Evolutionary conservation across 1,139 yeast genomes (phyloP), one percentile per base, ranked within the genome.

Genomic region (Pichiaceae sp.): DNA sequence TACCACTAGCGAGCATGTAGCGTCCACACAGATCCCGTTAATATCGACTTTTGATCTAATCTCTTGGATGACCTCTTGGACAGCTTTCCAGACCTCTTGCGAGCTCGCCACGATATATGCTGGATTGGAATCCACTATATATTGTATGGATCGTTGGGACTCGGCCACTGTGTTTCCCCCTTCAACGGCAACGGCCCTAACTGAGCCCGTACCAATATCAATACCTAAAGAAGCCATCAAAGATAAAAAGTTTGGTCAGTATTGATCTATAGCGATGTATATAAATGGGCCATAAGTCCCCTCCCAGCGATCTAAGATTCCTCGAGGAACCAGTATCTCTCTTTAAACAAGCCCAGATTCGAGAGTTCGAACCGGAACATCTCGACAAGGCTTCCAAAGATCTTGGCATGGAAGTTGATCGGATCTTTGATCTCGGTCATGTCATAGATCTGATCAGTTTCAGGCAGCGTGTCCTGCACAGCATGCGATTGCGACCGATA

Each of bases 71-170:
- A 53, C 55, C 0, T 34, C 15, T 3, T 43, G 26, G 17, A 60
- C 41, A 2, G 54, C 56, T 0, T 34, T 17, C 51, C 59, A 56
- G 17, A 74, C 64, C 38, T 72, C 66, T 1, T 27, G 29, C 0
- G 75, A 60, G 20, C 69, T 62, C 47, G 74, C 79, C 2, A 75
- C 69, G 34, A 53, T 47, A 39, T 46, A 42, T 28, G 52, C 38
- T 35, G 41, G 46, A 30, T 52, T 44, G 4, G 42, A 21, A 41
- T 54, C 49, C 21, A 47, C 37, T 35, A 48, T 42, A 43, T 62
- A 50, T 8, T 46, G 30, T 1, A 66, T 59, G 3, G 49, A 39
- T 12, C 30, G 33, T 11, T 45, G 46, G n/a, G 43, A 48, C 0
- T 46, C 35, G 3, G 50, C 31, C 2, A 24, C 29, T 4, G 57